phyloP scores from a whole-genome alignment of 108 stramenopile genomes.

The Conticribra weissflogii region DNA sequence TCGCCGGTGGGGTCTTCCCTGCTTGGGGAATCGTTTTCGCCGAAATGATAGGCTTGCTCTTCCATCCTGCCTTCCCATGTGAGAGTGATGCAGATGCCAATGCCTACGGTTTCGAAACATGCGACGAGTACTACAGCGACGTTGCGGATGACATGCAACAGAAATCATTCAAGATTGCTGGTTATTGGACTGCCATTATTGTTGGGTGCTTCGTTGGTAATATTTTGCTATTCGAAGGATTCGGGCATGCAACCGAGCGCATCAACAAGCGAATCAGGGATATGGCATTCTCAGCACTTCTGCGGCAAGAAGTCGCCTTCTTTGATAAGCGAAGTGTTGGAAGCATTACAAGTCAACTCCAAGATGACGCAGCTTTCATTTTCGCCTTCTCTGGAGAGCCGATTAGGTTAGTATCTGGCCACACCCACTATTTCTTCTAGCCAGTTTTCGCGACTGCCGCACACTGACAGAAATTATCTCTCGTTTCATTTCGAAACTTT shows the following conservation, averaged over 20 bases:
- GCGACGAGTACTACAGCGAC: conserved; percentile 59
- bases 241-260: conserved; percentile 73
- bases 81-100: conserved; percentile 11
- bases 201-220: conserved; percentile 64
- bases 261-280: conserved; percentile 77
- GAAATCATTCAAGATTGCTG: conserved; percentile 47
- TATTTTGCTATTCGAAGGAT: conserved; percentile 61
- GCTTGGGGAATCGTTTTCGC: conserved; percentile 71
- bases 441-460: too few species aligned
- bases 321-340: conserved; percentile 76
- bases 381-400: conserved; percentile 76
- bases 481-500: neutral
- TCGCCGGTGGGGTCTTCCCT: conserved; percentile 78
- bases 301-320: conserved; percentile 79
- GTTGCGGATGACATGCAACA: conserved; percentile 60
- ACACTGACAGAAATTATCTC: neutral
- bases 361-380: conserved; percentile 80
- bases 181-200: conserved; percentile 51
- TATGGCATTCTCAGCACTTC: conserved; percentile 53
- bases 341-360: conserved; percentile 76
- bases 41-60: conserved; percentile 72
- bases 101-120: conserved; percentile 36
- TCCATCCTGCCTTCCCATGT: conserved; percentile 56
- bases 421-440: neutral
- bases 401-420: conserved; percentile 43